Conservation (phyloP, 1,139 yeast genomes). For the Chernovozyma sophiae-reginae region DNA sequence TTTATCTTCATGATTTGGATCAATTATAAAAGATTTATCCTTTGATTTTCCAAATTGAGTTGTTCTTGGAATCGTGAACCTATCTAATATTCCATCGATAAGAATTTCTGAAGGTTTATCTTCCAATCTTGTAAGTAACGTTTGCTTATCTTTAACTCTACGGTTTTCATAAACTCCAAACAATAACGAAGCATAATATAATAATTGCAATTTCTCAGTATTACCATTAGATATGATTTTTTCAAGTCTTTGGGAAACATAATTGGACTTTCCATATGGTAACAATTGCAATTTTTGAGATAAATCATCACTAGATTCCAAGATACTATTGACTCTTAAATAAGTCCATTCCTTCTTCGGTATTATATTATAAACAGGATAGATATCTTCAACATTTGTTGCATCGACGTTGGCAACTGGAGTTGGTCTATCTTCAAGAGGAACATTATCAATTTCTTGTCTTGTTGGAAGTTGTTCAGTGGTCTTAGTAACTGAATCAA, state of each 20-base stretch:
- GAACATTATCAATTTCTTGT: constrained; percentile 50
- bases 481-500: constrained; percentile 69
- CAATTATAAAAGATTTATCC: constrained; percentile 69
- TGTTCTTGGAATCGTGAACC: constrained; percentile 64
- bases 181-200: constrained; percentile 75
- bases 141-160: constrained; percentile 56
- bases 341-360: constrained; percentile 60
- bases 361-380: constrained; percentile 68
- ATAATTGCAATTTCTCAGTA: constrained; percentile 57
- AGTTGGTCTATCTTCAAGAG: constrained; percentile 70
- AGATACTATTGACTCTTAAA: constrained; percentile 55
- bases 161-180: constrained; percentile 77
- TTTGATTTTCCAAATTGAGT: constrained; percentile 70
- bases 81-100: constrained; percentile 66
- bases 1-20: constrained; percentile 85
- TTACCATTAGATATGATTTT: constrained; percentile 41
- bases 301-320: constrained; percentile 46
- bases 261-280: constrained; percentile 59
- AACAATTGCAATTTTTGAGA: constrained; percentile 51
- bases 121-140: constrained; percentile 54
- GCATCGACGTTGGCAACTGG: constrained; percentile 77
- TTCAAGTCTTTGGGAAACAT: constrained; percentile 48
- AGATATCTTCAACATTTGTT: constrained; percentile 74
- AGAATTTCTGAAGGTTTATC: constrained; percentile 68
- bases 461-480: constrained; percentile 73